Evolutionary conservation across 2,329 filamentous ascomycete species (phyloP), one percentile per base, ranked within the genome.

Genomic region (Cladosporium halotolerans): DNA sequence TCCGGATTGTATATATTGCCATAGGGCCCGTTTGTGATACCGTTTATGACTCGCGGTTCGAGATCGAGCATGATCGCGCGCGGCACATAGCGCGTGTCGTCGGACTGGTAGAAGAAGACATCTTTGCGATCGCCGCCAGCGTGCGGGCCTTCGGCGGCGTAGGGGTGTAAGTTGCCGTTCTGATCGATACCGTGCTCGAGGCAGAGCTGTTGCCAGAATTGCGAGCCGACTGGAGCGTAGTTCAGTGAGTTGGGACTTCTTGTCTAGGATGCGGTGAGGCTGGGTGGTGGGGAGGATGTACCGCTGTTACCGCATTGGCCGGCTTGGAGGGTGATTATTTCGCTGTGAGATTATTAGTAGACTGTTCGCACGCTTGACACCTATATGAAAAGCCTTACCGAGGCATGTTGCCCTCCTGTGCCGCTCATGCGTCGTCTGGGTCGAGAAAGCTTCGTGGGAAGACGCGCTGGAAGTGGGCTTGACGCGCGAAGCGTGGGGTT

Each of bases 261-360:
- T 47, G 16, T 14, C 40, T 16, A 32, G 45, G 41, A 56, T 58
- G 33, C 52, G 51, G 41, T 43, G 56, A 46, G 33, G 45, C n/a
- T 23, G n/a, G 32, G 32, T 45, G 45, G 42, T 34, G 52, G 38
- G 52, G n/a, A 10, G 11, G 34, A 87, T 88, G 79, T 70, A 96
- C 91, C 92, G 83, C 91, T 96, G 77, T 97, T 97, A 81, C 92
- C 93, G 80, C 93, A 97, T 75, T 97, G 93, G 81, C 93, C 93
- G 61, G 95, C 92, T 76, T 99, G 93, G 66, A 99, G 87, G 58
- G 95, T 99, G 73, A 99, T 99, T 67, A 99, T 99, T 82, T 99
- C 93, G 74, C 93, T 96, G 64, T 1, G 31, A 5, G 6, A 28
- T 9, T 51, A 57, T 63, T 45, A 61, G 53, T 41, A 45, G 36